A percentile compares a stretch with the other conserved stretches of the same genome.
Conservation (phyloP, 2,329 filamentous ascomycete genomes). For the Pseudogymnoascus sp. region DNA sequence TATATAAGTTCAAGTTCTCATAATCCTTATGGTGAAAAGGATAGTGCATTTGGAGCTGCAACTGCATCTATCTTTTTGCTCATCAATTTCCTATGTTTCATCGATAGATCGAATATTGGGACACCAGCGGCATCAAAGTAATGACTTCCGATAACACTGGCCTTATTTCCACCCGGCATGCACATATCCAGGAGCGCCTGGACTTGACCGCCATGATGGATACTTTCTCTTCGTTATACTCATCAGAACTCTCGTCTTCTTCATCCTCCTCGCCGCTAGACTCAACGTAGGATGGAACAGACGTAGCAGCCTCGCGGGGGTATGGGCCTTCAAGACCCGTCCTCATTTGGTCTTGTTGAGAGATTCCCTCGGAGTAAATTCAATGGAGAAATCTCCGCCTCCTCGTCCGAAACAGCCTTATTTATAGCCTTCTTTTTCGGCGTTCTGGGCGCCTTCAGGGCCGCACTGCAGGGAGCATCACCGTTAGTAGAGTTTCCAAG, state of each 20-base stretch:
- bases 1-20: too few species aligned
- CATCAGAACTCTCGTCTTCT: not conserved
- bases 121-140: too few species aligned
- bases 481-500: not conserved
- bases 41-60: too few species aligned
- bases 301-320: not conserved
- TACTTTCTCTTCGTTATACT: not conserved
- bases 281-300: constrained; percentile 9
- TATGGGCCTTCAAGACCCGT: constrained; percentile 16
- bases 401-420: constrained; percentile 9
- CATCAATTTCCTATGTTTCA: too few species aligned
- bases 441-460: not conserved
- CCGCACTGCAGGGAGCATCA: not conserved
- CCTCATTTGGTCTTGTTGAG: constrained; percentile 20
- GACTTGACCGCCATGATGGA: not conserved
- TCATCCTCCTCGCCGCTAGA: constrained; percentile 9
- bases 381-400: not conserved
- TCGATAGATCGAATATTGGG: too few species aligned
- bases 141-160: too few species aligned
- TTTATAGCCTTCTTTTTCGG: constrained; percentile 8
- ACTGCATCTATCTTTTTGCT: too few species aligned
- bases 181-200: too few species aligned
- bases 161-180: too few species aligned
- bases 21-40: too few species aligned
- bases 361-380: constrained; percentile 17